Base-by-base conservation (phyloP, 768 basidiomycete genomes). In the Panus rudis region DNA sequence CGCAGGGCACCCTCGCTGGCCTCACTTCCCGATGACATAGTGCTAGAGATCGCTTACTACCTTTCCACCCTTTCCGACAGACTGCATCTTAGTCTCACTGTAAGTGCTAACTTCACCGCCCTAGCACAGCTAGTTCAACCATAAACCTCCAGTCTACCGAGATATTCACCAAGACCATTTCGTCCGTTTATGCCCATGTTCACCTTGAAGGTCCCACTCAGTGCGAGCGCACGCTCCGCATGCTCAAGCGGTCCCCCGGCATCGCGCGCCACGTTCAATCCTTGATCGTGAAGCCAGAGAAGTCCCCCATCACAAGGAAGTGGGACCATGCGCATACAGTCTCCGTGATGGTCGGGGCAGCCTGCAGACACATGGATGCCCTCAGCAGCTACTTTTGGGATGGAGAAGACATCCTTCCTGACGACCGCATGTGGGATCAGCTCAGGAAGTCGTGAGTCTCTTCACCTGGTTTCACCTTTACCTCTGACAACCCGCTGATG, bases 381-480 rank as follows among this genome's bases (percentile, higher is more conserved):
- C 69, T 89, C 30, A 63, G 68, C 22, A 76, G 67, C 11, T 88
- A 88, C 52, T 62, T 74, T 26, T 89, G 85, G 85, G 80, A 80
- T 47, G 81, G 75, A 3, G 81, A 84, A 56, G 61, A 66, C 6
- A 65, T 78, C 25, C 75, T 79, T 13, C 73, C 70, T 25, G 63
- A 75, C 48, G 85, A 87, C 46, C 78, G 81, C 48, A 82, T 89
- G 80, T 89, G 85, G 85, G 73, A 82, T 47, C 76, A 79, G 33
- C 65, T 89, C 52, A 75, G 82, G 27, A 62, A 75, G 41, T 78
- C 76, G 85, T 88, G 51, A 55, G 73, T 57, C 17, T 8, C 20
- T 24, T 12, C 23, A 22, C 14, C 38, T 28, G 25, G 22, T 27
- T 35, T 12, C 43, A 25, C 34, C 45, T 32, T 47, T 27, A 19